Evolutionary conservation across 441 rosid genomes (phyloP).

Genomic region (Metrosideros polymorpha): DNA sequence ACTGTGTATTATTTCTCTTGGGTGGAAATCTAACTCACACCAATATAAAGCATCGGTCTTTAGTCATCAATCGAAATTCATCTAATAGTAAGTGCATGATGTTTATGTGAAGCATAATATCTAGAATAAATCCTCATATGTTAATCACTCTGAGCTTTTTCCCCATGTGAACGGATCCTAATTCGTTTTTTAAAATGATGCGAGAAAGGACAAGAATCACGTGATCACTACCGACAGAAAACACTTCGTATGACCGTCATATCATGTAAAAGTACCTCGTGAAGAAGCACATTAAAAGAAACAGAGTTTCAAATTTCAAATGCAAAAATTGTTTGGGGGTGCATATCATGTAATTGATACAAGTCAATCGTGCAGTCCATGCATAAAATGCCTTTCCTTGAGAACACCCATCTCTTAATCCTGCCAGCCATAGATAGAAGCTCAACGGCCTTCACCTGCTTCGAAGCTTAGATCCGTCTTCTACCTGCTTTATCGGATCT

Average conservation of each 20-base stretch:
- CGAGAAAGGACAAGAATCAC: fast-evolving
- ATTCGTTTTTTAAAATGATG: not conserved
- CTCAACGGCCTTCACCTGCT: not conserved
- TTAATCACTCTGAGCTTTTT: not conserved
- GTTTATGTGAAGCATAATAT: not conserved
- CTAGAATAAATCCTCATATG: not conserved
- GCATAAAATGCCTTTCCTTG: not conserved
- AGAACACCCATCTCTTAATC: not conserved
- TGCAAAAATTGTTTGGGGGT: fast-evolving
- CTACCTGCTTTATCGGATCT: not conserved
- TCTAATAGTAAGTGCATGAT: not conserved
- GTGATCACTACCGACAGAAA: fast-evolving
- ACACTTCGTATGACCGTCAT: fast-evolving
- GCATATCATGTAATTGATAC: not conserved
- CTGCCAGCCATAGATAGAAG: not conserved
- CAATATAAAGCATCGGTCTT: not conserved
- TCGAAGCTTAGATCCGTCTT: not conserved
- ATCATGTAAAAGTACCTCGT: fast-evolving
- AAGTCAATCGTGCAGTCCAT: not conserved
- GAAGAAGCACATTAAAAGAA: fast-evolving
- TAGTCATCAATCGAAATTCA: not conserved
- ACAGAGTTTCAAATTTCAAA: not conserved
- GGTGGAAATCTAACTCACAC: not conserved
- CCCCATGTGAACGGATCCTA: fast-evolving
- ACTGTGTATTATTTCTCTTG: not conserved